Percentiles rank a stretch among this genome's conserved stretches.
Conservation (phyloP, 495 filamentous ascomycete species). For the Saxispiralis lemnorum region DNA sequence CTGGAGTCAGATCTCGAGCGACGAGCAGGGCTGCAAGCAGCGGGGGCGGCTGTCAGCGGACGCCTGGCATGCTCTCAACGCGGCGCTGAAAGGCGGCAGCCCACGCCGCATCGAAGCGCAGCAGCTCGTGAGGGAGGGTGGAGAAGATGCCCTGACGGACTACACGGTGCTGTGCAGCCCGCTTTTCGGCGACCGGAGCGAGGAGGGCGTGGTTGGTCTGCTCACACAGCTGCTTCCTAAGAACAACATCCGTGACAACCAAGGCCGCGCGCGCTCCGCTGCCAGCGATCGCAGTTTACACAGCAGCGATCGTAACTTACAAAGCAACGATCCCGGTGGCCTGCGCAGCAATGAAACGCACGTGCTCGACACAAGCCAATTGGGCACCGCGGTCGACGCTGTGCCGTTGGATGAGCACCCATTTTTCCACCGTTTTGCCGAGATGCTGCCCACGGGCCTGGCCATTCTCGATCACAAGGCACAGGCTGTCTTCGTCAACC, state of each 20-base stretch:
- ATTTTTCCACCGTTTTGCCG: conserved; percentile 22
- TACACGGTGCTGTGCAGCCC: conserved; percentile 18
- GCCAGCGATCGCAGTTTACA: neutral
- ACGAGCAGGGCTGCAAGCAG: conserved; percentile 7
- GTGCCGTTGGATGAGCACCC: conserved; percentile 15
- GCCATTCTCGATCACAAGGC: conserved; percentile 23
- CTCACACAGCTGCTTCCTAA: conserved; percentile 16
- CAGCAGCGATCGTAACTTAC: neutral
- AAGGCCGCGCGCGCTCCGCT: neutral
- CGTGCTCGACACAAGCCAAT: neutral
- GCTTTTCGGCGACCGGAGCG: conserved; percentile 13
- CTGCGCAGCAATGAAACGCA: too few species aligned
- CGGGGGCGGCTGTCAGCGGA: conserved; percentile 12
- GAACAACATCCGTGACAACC: neutral
- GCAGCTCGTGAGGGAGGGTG: conserved; percentile 10
- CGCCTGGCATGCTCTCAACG: conserved; percentile 10
- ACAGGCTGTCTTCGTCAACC: conserved; percentile 23
- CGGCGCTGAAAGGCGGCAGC: conserved; percentile 9
- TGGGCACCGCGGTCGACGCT: neutral
- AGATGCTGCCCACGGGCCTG: conserved; percentile 24
- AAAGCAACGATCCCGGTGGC: too few species aligned
- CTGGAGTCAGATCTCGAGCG: conserved; percentile 15
- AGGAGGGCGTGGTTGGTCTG: conserved; percentile 14
- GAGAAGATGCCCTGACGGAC: conserved; percentile 5
- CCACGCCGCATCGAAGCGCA: conserved; percentile 2